phyloP scores from a whole-genome alignment of 148 eudicot genomes.

The Amaranthus palmeri region DNA sequence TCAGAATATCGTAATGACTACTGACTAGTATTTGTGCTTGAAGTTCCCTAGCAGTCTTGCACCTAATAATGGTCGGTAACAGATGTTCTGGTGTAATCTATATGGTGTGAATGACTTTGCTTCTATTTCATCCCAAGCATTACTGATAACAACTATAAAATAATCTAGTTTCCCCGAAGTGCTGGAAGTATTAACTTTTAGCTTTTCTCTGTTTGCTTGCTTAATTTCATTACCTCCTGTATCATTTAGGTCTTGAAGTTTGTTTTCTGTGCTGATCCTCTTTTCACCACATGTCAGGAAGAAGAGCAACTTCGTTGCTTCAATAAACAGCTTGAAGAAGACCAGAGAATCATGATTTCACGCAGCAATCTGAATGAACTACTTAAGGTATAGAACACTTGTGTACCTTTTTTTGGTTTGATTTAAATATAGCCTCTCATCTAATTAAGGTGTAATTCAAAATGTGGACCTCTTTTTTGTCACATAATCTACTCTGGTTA shows the following conservation, averaged over 20 bases:
- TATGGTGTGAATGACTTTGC: too few relatives aligned
- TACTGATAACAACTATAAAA: too few relatives aligned
- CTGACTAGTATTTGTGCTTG: not conserved
- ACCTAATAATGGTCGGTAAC: not conserved
- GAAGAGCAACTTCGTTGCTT: conserved; percentile 74
- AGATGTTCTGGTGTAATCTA: too few relatives aligned
- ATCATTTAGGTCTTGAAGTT: not conserved
- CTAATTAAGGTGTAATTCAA: not conserved
- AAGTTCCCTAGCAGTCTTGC: not conserved
- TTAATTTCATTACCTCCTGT: not conserved
- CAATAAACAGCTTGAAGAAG: conserved; percentile 93
- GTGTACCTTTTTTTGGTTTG: not conserved
- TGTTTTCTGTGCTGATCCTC: not conserved
- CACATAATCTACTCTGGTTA: not conserved
- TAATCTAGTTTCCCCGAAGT: too few relatives aligned
- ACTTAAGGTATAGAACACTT: conserved; percentile 55
- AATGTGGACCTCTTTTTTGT: not conserved
- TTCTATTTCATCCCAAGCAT: too few relatives aligned
- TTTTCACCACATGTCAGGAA: conserved; percentile 50
- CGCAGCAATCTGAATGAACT: conserved; percentile 85
- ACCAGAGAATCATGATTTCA: conserved; percentile 77
- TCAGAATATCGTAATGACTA: not conserved
- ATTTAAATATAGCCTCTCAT: not conserved
- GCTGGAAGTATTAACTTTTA: too few relatives aligned
- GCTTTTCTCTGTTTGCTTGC: not conserved